A percentile compares a stretch with the other conserved stretches of the same genome.
Evolutionary conservation across 2,329 filamentous ascomycete species (phyloP).

Genomic region (Monosporascus sp.): DNA sequence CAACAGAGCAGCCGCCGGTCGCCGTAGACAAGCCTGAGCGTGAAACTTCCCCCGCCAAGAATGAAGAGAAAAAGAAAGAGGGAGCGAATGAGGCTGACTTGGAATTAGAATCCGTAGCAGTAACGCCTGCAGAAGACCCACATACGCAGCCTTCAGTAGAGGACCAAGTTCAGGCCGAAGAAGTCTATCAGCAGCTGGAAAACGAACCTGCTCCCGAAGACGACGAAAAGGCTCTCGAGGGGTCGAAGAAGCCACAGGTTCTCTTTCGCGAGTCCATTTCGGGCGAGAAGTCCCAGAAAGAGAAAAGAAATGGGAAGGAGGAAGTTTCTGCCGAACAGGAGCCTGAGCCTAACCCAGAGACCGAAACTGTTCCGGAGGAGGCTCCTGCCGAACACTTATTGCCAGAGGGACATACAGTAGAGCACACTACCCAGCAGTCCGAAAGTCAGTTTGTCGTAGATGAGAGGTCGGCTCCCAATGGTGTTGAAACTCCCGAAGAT

Average conservation of each 20-base stretch:
- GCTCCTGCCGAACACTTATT: neutral
- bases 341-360: conserved; percentile 3
- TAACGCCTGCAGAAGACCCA: conserved; percentile 2
- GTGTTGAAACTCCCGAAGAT: conserved; percentile 3
- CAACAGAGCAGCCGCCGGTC: conserved; percentile 1
- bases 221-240: neutral
- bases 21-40: conserved; percentile 6
- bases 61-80: conserved; percentile 20
- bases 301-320: conserved; percentile 28
- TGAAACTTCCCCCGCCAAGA: conserved; percentile 16
- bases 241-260: neutral
- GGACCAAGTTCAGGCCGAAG: neutral
- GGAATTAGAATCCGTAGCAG: neutral
- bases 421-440: conserved; percentile 1
- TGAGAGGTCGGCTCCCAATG: conserved; percentile 21
- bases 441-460: conserved; percentile 15
- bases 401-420: neutral
- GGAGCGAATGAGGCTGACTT: neutral
- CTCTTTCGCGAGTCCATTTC: neutral
- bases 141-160: neutral
- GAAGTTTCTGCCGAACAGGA: conserved; percentile 8
- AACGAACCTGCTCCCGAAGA: conserved; percentile 9
- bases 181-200: neutral
- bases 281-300: conserved; percentile 10
- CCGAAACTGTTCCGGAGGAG: conserved; percentile 1